Conservation (phyloP, 2,329 filamentous ascomycete species). For the Chrysoporthe cubensis region DNA sequence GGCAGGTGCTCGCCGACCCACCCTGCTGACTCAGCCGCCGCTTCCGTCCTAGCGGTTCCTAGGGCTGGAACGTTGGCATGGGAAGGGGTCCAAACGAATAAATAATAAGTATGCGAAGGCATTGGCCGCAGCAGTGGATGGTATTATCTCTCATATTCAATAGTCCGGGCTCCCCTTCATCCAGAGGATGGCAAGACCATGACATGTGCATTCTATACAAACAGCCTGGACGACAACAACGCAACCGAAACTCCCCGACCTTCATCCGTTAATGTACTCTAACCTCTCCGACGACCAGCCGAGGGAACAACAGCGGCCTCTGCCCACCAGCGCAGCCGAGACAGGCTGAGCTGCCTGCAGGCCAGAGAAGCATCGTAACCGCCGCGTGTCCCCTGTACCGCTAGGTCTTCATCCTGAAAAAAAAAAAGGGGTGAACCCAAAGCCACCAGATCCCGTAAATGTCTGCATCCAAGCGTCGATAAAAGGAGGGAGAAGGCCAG, state of each 20-base stretch:
- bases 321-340: not conserved
- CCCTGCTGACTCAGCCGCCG: not conserved
- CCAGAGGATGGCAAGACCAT: not conserved
- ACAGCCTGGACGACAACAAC: conserved; percentile 12
- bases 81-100: not conserved
- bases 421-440: not conserved
- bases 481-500: conserved; percentile 23
- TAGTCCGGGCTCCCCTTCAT: not conserved
- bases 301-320: not conserved
- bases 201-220: conserved; percentile 15
- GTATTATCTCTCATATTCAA: conserved; percentile 4
- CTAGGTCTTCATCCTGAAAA: not conserved
- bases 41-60: not conserved
- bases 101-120: too few relatives aligned
- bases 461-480: not conserved
- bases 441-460: not conserved
- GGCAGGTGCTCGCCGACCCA: not conserved
- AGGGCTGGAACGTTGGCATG: not conserved
- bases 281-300: not conserved
- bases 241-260: not conserved
- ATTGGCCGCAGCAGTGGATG: too few relatives aligned
- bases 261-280: not conserved
- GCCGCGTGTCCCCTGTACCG: not conserved
- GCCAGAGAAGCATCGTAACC: not conserved
- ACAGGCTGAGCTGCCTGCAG: not conserved